A percentile compares a stretch with the other conserved stretches of the same genome.
phyloP scores from a whole-genome alignment of 208 protist species.

The Leishmania gerbilli region DNA sequence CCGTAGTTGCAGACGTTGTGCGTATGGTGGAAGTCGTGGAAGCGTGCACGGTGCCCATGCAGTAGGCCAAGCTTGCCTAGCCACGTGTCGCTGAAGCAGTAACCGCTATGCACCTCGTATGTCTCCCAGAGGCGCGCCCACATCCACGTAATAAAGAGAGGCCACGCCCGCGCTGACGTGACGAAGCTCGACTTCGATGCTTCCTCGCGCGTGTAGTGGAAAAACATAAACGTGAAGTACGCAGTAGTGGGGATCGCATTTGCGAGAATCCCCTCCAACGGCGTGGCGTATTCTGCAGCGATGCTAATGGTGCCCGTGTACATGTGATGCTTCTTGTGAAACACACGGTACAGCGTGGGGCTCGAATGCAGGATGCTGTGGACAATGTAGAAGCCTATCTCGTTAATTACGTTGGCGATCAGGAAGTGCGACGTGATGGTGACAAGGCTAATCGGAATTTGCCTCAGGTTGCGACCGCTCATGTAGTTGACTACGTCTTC shows the following conservation, averaged over 20 bases:
- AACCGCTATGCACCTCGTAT: conserved; percentile 65
- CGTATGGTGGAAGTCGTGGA: conserved; percentile 79
- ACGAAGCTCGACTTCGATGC: conserved; percentile 19
- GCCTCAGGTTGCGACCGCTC: conserved; percentile 5
- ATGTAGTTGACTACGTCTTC: conserved; percentile 25
- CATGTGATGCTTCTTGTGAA: conserved; percentile 76
- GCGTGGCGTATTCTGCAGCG: conserved; percentile 59
- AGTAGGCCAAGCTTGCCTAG: conserved; percentile 47
- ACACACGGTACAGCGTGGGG: conserved; percentile 41
- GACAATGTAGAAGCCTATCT: conserved; percentile 48
- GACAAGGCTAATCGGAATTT: conserved; percentile 3
- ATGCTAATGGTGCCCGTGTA: conserved; percentile 69
- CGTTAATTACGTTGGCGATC: conserved; percentile 46
- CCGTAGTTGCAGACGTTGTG: conserved; percentile 69
- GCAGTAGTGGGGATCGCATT: conserved; percentile 45
- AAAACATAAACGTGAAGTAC: conserved; percentile 48
- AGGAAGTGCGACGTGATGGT: conserved; percentile 41
- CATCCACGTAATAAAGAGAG: conserved; percentile 52
- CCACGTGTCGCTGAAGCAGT: conserved; percentile 58
- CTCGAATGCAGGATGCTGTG: conserved; percentile 48
- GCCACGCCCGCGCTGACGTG: conserved; percentile 39
- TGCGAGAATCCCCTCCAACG: conserved; percentile 46
- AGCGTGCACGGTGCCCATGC: conserved; percentile 52
- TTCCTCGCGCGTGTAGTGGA: conserved; percentile 29
- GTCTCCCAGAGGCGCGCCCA: conserved; percentile 57